Base-by-base conservation (phyloP, 2,329 filamentous ascomycete species). In the Phialophora tarda region DNA sequence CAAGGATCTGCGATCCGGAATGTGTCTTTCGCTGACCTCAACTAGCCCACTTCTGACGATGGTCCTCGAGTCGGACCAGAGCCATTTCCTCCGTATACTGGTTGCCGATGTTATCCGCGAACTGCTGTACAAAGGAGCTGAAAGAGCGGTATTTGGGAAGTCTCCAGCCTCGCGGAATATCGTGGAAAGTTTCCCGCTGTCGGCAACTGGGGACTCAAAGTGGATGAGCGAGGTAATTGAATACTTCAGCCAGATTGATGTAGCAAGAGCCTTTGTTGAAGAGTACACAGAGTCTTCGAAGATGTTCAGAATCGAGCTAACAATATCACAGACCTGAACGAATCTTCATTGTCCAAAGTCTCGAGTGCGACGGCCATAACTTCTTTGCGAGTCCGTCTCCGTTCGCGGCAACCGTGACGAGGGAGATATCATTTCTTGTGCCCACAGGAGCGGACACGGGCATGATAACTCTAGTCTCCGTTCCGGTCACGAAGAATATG, bases 21-120 rank as follows among this genome's bases (percentile, higher is more conserved):
- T 4, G 4, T 38, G 21, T 17, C 32, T 12, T 11, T 41, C 30
- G n/a, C 66, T 68, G 38, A 68, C 63, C 14, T 34, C 30, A 28
- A 24, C 21, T 38, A 68, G 63, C 51, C 41, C 23, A 21, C 23
- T 23, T 30, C 62, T 68, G 55, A 26, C 41, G 5, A 11, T 48
- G 48, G 55, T 68, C 14, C 50, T 68, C 21, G 62, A 59, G 50
- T 21, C 8, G 23, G 59, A 64, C 21, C 44, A 63, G 26, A 53
- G 26, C 59, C 65, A 69, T 59, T 50, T 69, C 7, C 59, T 69
- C 21, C 62, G 66, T 10, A 57, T 71, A 5, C 26, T 71, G 28
- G 62, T 69, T n/a, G 68, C 70, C n/a, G 65, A 71, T 58, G 59
- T 66, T 34, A 41, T 71, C 28, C 55, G 70, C 51, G 59, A 65